A percentile compares a stretch with the other conserved stretches of the same genome.
Evolutionary conservation across 2,329 filamentous ascomycete species (phyloP).

Genomic region (Colletotrichum acutatum): DNA sequence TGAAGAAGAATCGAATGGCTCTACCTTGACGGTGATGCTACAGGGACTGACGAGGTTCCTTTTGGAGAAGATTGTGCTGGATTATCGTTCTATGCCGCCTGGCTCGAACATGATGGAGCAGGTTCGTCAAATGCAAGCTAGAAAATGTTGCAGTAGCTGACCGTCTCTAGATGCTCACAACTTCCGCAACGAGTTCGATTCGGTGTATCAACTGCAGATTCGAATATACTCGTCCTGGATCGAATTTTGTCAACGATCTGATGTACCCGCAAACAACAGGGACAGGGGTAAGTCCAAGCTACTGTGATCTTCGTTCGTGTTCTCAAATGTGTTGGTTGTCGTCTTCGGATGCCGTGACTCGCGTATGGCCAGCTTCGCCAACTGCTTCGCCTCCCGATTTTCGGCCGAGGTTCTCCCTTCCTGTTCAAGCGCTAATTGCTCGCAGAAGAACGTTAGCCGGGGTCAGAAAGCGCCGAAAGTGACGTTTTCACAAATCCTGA

Average conservation of each 20-base stretch:
- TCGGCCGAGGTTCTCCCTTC: not conserved
- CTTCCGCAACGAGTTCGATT: conserved; percentile 78
- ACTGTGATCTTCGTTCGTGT: not conserved
- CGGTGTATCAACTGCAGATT: conserved; percentile 88
- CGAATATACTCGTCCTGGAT: conserved; percentile 83
- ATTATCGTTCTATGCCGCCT: conserved; percentile 76
- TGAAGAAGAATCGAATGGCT: conserved; percentile 82
- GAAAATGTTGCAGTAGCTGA: conserved; percentile 38
- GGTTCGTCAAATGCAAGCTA: conserved; percentile 47
- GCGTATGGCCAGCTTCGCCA: not conserved
- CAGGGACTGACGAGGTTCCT: conserved; percentile 89
- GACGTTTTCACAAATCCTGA: conserved; percentile 91
- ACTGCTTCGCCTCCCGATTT: not conserved
- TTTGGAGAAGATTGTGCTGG: conserved; percentile 80
- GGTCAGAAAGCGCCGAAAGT: conserved; percentile 64
- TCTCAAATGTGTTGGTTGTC: not conserved
- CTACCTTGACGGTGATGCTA: conserved; percentile 81
- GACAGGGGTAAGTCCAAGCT: conserved; percentile 1
- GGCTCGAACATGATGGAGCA: conserved; percentile 76
- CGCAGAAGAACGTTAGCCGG: conserved; percentile 58
- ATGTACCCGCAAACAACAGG: conserved; percentile 67
- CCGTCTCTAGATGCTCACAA: conserved; percentile 66
- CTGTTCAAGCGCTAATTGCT: conserved; percentile 36
- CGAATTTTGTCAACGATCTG: conserved; percentile 86
- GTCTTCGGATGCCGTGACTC: conserved; percentile 36